Conservation (phyloP, 805 yeast genomes). For the Monosporozyma servazzii region DNA sequence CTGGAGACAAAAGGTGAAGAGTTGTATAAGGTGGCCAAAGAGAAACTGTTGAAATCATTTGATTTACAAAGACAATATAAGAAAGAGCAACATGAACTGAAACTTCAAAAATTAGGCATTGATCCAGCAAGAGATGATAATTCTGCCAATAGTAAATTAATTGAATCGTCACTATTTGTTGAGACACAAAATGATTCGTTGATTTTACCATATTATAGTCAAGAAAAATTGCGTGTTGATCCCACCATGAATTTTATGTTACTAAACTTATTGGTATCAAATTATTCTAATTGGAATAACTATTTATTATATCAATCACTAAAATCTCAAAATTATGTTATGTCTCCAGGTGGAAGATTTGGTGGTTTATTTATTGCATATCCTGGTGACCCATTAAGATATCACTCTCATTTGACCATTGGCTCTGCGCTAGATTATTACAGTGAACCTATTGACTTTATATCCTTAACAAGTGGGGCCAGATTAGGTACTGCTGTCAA, state of each 20-base stretch:
- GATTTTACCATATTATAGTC: neutral
- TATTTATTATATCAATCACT: constrained; percentile 32
- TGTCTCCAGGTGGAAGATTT: constrained; percentile 82
- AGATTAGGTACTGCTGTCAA: constrained; percentile 88
- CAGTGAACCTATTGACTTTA: constrained; percentile 43
- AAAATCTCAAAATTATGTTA: constrained; percentile 36
- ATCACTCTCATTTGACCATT: constrained; percentile 78
- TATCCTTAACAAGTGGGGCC: constrained; percentile 71
- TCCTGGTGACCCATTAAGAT: constrained; percentile 90
- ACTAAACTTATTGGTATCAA: neutral
- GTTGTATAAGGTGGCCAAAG: constrained; percentile 1
- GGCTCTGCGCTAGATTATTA: constrained; percentile 36
- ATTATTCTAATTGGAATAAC: constrained; percentile 9
- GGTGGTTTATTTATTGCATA: constrained; percentile 86
- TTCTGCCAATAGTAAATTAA: constrained; percentile 5
- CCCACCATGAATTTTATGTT: neutral
- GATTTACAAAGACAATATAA: constrained; percentile 16
- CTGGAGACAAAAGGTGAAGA: constrained; percentile 1
- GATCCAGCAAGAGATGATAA: neutral
- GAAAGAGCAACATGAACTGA: constrained; percentile 15
- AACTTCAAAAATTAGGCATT: constrained; percentile 15
- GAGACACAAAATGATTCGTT: constrained; percentile 15
- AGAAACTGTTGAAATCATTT: constrained; percentile 10
- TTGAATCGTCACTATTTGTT: constrained; percentile 20
- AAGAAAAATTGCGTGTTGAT: neutral